Evolutionary conservation across 768 basidiomycete genomes (phyloP), one percentile per base, ranked within the genome.

Genomic region (Rickenella mellea): DNA sequence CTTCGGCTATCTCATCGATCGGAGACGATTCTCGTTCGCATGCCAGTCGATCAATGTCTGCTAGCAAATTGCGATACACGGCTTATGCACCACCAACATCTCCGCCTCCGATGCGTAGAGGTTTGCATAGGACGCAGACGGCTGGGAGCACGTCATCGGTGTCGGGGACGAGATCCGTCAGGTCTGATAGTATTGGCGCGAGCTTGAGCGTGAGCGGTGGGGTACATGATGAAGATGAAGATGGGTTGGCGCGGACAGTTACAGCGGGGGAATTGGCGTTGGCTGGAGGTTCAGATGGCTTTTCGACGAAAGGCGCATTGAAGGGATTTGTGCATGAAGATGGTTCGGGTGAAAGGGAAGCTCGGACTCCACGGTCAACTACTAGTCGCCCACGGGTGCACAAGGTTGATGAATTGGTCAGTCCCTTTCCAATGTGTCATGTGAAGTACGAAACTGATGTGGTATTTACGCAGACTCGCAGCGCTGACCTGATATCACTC

Each of bases 401-500:
- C 1, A 27, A 44, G 12, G 38, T 14, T 20, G 29, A n/a, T n/a
- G n/a, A n/a, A 31, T 15, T 21, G 40, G 42, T 15, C 11, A 41
- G 17, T 42, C 12, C n/a, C 19, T 5, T n/a, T 5, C 3, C 12
- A 27, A 11, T n/a, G 36, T 12, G 8, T 3, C 6, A 15, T 1
- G 14, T 28, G n/a, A n/a, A n/a, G n/a, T n/a, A n/a, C n/a, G n/a
- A n/a, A n/a, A n/a, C n/a, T n/a, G n/a, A 27, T 11, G n/a, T 29
- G 39, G 14, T 2, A 15, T 31, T 26, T 11, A 41, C 24, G 31
- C 43, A 71, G 68, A 51, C 53, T 8, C 59, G 59, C 19, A 55
- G 57, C 14, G 52, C 58, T 15, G 82, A 88, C 61, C 71, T 89
- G 36, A 87, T 89, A 47, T 66, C 76, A 7, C 71, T 90, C 28